These are phyloP conservation scores for Epichloe hybrida DNA, from an alignment of 2,329 filamentous ascomycete species.

Conservation along the genomic window DNA sequence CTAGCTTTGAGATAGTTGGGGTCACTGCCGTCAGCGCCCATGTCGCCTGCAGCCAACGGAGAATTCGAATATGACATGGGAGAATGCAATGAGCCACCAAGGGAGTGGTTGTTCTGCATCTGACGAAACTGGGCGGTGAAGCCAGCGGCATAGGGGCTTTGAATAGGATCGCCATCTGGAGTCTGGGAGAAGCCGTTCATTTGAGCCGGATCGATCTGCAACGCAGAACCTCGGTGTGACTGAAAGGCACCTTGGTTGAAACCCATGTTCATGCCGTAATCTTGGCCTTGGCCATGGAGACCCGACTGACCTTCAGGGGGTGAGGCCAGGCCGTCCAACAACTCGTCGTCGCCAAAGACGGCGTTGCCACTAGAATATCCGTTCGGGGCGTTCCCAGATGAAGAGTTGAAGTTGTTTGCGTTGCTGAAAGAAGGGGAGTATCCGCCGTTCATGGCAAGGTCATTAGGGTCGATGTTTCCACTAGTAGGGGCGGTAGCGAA, in stretches of 20 bases:
- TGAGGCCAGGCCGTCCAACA: slow-evolving; percentile 58
- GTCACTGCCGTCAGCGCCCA: slow-evolving; percentile 36
- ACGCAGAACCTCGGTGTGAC: slow-evolving; percentile 38
- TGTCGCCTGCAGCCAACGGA: slow-evolving; percentile 30
- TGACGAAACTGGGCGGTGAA: slow-evolving; percentile 72
- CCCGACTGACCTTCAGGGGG: slow-evolving; percentile 39
- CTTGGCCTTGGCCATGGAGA: slow-evolving; percentile 39
- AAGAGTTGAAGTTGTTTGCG: slow-evolving; percentile 40
- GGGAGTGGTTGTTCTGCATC: slow-evolving; percentile 45
- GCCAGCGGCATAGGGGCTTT: slow-evolving; percentile 72
- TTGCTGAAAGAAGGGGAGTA: slow-evolving; percentile 46
- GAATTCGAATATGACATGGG: slow-evolving; percentile 27
- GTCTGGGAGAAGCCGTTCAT: slow-evolving; percentile 81
- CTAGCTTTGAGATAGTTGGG: slow-evolving; percentile 49
- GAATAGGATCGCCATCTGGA: slow-evolving; percentile 80
- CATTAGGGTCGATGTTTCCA: slow-evolving; percentile 67
- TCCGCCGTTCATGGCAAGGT: slow-evolving; percentile 55
- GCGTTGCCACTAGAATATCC: slow-evolving; percentile 68
- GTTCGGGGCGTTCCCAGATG: slow-evolving; percentile 44
- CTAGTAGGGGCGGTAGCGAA: slow-evolving; percentile 41
- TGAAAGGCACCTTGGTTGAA: slow-evolving; percentile 41
- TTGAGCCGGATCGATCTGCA: slow-evolving; percentile 53
- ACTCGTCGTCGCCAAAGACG: slow-evolving; percentile 75
- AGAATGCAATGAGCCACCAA: slow-evolving; percentile 35
- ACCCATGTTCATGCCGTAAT: slow-evolving; percentile 46